Conservation (phyloP, 768 basidiomycete species). For the Pleurotus eryngii region DNA sequence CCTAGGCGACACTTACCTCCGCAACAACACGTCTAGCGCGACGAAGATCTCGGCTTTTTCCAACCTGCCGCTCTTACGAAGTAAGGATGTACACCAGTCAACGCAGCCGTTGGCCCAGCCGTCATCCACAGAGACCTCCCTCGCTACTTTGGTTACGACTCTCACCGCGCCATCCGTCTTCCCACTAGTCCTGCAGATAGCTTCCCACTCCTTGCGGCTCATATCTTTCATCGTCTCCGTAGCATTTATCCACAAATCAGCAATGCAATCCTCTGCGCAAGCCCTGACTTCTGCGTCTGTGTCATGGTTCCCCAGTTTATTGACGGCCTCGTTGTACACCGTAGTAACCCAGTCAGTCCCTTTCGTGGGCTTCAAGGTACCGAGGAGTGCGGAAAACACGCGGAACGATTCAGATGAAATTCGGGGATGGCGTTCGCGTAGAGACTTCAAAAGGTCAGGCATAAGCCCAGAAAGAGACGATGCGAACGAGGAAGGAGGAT, state of each 20-base stretch:
- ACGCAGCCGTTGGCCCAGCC: slow-evolving; percentile 81
- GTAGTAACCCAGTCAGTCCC: slow-evolving; percentile 62
- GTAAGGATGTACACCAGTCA: slow-evolving; percentile 69
- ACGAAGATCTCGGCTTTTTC: slow-evolving; percentile 81
- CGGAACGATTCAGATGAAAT: slow-evolving; percentile 87
- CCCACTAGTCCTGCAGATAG: slow-evolving; percentile 66
- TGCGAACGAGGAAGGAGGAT: slow-evolving; percentile 58
- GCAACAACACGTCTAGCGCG: slow-evolving; percentile 69
- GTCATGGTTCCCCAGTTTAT: slow-evolving; percentile 70
- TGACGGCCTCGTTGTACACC: slow-evolving; percentile 73
- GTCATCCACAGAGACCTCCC: slow-evolving; percentile 64
- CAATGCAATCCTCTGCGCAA: slow-evolving; percentile 79
- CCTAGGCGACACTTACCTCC: slow-evolving; percentile 40
- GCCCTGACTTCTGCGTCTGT: slow-evolving; percentile 90
- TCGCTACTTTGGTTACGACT: slow-evolving; percentile 83
- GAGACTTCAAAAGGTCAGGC: slow-evolving; percentile 69
- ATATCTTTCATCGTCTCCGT: slow-evolving; percentile 65
- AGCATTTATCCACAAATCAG: slow-evolving; percentile 85
- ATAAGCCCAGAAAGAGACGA: slow-evolving; percentile 64
- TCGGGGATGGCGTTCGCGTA: slow-evolving; percentile 83
- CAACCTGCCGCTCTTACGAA: slow-evolving; percentile 74
- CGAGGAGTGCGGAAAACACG: slow-evolving; percentile 80
- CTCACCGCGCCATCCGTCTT: slow-evolving; percentile 74
- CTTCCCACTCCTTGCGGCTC: slow-evolving; percentile 76
- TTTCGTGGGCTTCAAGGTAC: slow-evolving; percentile 68